Conservation (phyloP, 495 filamentous ascomycete genomes). For the Hypoxylon fuscum region DNA sequence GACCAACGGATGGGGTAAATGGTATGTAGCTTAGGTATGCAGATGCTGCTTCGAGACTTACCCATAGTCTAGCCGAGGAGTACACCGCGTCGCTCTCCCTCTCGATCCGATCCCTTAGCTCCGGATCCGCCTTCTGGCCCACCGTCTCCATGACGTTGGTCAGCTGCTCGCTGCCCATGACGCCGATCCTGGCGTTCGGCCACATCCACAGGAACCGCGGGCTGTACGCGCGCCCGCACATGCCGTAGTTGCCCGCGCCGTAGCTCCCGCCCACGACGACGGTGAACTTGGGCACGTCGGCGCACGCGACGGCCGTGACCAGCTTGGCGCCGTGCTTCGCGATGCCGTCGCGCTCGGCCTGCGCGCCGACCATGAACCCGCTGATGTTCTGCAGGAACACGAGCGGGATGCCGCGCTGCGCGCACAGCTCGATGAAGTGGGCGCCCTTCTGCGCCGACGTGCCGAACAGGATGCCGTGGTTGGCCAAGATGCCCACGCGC, state of each 20-base stretch:
- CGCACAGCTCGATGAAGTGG: slow-evolving; percentile 98
- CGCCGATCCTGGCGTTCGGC: slow-evolving; percentile 93
- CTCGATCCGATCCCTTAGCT: slow-evolving; percentile 85
- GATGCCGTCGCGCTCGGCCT: slow-evolving; percentile 93
- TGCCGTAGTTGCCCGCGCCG: slow-evolving; percentile 74
- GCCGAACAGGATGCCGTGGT: slow-evolving; percentile 98
- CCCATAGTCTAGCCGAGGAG: slow-evolving; percentile 90
- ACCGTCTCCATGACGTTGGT: slow-evolving; percentile 94
- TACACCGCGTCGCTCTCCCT: slow-evolving; percentile 89
- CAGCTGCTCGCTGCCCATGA: slow-evolving; percentile 96
- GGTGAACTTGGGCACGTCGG: slow-evolving; percentile 96
- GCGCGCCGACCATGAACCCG: slow-evolving; percentile 96
- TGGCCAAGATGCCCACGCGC: slow-evolving; percentile 91
- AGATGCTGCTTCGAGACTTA: slow-evolving; percentile 46
- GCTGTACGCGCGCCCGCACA: slow-evolving; percentile 91
- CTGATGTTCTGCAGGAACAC: slow-evolving; percentile 97
- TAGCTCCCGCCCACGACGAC: slow-evolving; percentile 93
- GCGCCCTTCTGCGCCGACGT: slow-evolving; percentile 90
- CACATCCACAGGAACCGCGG: slow-evolving; percentile 96
- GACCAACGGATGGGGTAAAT: background rate
- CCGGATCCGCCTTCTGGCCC: slow-evolving; percentile 82
- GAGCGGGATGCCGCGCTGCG: slow-evolving; percentile 86
- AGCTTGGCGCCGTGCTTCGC: slow-evolving; percentile 98
- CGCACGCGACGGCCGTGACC: slow-evolving; percentile 94
- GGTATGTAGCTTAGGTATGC: background rate